phyloP scores from a whole-genome alignment of 768 basidiomycete genomes.

The Mycena kentingensis region DNA sequence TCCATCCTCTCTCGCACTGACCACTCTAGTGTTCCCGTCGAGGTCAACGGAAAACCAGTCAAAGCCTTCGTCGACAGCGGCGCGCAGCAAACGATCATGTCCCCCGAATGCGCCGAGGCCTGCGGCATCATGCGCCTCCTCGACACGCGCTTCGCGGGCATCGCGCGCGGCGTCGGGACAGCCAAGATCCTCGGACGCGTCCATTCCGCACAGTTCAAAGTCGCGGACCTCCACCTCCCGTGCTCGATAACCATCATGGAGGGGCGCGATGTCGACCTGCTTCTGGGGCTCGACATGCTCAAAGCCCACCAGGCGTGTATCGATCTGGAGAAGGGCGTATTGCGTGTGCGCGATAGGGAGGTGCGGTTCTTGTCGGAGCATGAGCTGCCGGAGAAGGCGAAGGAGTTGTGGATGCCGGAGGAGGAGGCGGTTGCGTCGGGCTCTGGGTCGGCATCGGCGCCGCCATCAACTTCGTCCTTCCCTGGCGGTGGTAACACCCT shows the following conservation, averaged over 20 bases:
- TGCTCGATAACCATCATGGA: slow-evolving; percentile 97
- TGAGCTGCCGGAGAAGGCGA: slow-evolving; percentile 84
- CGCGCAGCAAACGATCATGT: slow-evolving; percentile 89
- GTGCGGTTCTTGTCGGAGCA: slow-evolving; percentile 91
- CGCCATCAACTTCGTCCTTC: slow-evolving; percentile 42
- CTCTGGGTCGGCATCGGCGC: slow-evolving; percentile 21
- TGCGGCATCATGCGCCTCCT: slow-evolving; percentile 88
- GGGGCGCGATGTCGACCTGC: slow-evolving; percentile 91
- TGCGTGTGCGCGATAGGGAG: slow-evolving; percentile 91
- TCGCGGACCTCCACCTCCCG: slow-evolving; percentile 80
- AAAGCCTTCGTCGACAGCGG: slow-evolving; percentile 99
- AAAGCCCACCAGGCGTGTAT: slow-evolving; percentile 97
- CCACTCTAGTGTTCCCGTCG: slow-evolving; percentile 71
- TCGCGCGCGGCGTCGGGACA: slow-evolving; percentile 92
- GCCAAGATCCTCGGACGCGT: slow-evolving; percentile 93
- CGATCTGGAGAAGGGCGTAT: slow-evolving; percentile 85
- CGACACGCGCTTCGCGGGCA: slow-evolving; percentile 84
- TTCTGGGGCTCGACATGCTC: slow-evolving; percentile 99
- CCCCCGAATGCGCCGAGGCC: slow-evolving; percentile 6
- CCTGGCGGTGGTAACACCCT: slow-evolving; percentile 71
- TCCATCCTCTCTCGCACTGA: slow-evolving; percentile 3
- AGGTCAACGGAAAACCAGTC: slow-evolving; percentile 87
- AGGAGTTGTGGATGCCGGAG: slow-evolving; percentile 38
- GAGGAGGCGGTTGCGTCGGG: slow-evolving; percentile 25
- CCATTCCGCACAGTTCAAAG: slow-evolving; percentile 89